phyloP scores from a whole-genome alignment of 257 asterid species.

The Primulina huaijiensis region DNA sequence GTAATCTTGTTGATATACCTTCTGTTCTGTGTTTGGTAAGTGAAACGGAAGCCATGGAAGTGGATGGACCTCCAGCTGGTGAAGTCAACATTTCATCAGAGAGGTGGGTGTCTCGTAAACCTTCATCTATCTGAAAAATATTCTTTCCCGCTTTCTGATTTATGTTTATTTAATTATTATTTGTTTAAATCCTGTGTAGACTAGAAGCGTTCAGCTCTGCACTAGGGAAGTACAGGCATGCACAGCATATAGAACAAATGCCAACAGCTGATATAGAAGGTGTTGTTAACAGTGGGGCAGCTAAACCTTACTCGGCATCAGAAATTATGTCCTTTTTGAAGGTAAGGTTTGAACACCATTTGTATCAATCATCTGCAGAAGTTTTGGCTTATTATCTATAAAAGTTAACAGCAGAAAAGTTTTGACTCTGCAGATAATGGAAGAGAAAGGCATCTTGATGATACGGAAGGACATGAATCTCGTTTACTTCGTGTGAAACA shows the following conservation, averaged over 20 bases:
- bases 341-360: conserved; percentile 39
- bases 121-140: conserved; percentile 12
- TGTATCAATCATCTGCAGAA: background rate
- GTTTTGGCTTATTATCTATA: background rate
- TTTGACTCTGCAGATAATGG: conserved; percentile 54
- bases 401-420: conserved; percentile 12
- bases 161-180: background rate
- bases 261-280: conserved; percentile 63
- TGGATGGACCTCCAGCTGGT: conserved; percentile 56
- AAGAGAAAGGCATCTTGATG: conserved; percentile 54
- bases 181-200: conserved; percentile 34
- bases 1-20: conserved; percentile 13
- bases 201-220: conserved; percentile 62
- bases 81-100: conserved; percentile 38
- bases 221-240: conserved; percentile 64
- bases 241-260: conserved; percentile 73
- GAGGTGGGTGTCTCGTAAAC: conserved; percentile 43
- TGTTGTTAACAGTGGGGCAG: conserved; percentile 61
- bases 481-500: conserved; percentile 29
- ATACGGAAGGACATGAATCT: conserved; percentile 37
- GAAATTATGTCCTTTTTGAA: conserved; percentile 67
- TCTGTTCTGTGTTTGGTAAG: conserved; percentile 30
- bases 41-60: conserved; percentile 68
- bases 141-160: conserved; percentile 8
- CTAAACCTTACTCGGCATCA: conserved; percentile 51